These are phyloP conservation scores for Exophiala mesophila DNA, from an alignment of 2,329 filamentous ascomycete species.

Conservation along the genomic window DNA sequence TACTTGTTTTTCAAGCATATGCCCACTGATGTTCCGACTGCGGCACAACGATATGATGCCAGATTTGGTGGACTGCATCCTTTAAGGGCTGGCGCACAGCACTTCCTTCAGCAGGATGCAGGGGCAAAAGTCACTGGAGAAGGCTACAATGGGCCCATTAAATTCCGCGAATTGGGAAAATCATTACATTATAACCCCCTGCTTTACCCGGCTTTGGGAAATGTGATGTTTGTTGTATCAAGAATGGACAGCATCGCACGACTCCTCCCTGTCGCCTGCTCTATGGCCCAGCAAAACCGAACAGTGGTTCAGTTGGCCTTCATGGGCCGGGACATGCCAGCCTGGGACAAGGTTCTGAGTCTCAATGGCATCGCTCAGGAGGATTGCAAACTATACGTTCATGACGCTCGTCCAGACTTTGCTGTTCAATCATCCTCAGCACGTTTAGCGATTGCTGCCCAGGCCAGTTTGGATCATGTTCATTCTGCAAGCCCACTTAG, in stretches of 20 bases:
- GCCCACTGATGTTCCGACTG: constrained; percentile 45
- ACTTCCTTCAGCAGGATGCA: neutral
- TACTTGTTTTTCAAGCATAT: constrained; percentile 64
- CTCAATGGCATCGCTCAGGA: constrained; percentile 71
- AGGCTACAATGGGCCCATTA: constrained; percentile 64
- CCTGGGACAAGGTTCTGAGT: constrained; percentile 62
- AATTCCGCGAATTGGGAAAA: constrained; percentile 59
- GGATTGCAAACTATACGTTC: constrained; percentile 62
- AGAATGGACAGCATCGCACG: constrained; percentile 67
- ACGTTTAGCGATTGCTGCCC: constrained; percentile 62
- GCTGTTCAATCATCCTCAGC: constrained; percentile 62
- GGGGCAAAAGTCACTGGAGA: constrained; percentile 29
- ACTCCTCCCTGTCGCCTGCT: constrained; percentile 76
- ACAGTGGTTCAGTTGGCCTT: constrained; percentile 79
- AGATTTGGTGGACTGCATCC: constrained; percentile 16
- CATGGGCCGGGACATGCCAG: constrained; percentile 67
- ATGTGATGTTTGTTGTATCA: constrained; percentile 74
- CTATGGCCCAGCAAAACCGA: constrained; percentile 66
- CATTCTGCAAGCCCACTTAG: constrained; percentile 71
- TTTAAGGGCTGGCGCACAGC: constrained; percentile 4
- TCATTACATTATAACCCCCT: constrained; percentile 22
- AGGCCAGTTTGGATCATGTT: constrained; percentile 65
- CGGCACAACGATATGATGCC: constrained; percentile 30
- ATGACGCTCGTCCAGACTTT: constrained; percentile 73
- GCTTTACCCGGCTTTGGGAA: constrained; percentile 50